Base-by-base conservation (phyloP, 495 filamentous ascomycete species). In the Hyaloscypha hepaticicola region DNA sequence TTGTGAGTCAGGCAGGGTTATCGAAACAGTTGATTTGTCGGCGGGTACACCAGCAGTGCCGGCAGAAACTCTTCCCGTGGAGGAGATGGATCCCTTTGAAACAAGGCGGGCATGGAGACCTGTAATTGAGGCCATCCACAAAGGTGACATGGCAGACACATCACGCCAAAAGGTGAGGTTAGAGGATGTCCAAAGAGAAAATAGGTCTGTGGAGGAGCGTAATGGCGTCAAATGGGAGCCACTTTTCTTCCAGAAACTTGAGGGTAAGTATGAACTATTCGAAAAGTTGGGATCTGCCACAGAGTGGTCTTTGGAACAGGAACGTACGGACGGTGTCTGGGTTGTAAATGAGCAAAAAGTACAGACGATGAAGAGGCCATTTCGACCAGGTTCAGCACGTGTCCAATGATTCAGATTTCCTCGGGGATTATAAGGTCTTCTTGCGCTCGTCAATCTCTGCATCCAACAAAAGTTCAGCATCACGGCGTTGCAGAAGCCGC, bases 71-170 rank as follows among this genome's bases (percentile, higher is more conserved):
- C 11, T 19, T 16, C 38, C 38, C 12, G 84, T 99, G 29, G 90
- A 93, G 48, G 71, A 89, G 65, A 93, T 97, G 75, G 92, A 96
- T 72, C 81, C 89, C 22, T 88, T 92, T 58, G 95, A 99, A 78
- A 89, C 88, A 34, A 87, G 93, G 41, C 87, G 90, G 29, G 94
- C 95, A 21, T 99, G 95, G 95, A 74, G 79, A 25, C 89, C 88
- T 63, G 95, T 99, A n/a, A 90, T 93, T 0, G 78, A 80, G 12
- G 90, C 86, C 29, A 94, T 97, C 60, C 77, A 81, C 22, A 84
- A 83, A 55, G 88, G 90, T 51, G 91, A 99, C 70, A 90, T 97
- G 83, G 92, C 97, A 60, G 79, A 81, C 14, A 90, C 90, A 8
- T 84, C 86, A 6, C 69, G 71, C 3, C 88, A 93, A 78, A 99